Percentiles rank a stretch among this genome's conserved stretches.
Evolutionary conservation across 768 basidiomycete species (phyloP).

Genomic region (Gautieria morchelliformis): DNA sequence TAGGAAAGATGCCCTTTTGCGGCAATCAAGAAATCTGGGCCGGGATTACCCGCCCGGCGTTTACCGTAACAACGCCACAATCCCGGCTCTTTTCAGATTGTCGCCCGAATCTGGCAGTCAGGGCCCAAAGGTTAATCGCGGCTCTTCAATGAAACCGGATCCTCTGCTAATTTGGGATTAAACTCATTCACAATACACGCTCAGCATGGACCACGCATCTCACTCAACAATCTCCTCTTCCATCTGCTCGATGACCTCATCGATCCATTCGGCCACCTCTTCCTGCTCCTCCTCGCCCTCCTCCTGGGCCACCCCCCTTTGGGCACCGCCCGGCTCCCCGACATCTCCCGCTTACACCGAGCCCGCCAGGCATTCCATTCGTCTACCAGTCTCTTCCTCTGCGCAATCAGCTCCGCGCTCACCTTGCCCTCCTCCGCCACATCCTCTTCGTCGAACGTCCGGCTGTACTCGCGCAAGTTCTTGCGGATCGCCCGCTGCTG

Average conservation of each 20-base stretch:
- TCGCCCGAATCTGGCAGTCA: background rate
- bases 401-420: slow-evolving; percentile 86
- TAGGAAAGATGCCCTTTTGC: background rate
- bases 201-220: slow-evolving; percentile 6
- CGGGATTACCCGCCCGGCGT: slow-evolving; percentile 1
- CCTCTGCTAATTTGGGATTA: background rate
- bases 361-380: slow-evolving; percentile 99
- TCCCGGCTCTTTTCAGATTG: background rate
- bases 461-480: slow-evolving; percentile 86
- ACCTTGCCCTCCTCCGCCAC: slow-evolving; percentile 91
- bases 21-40: background rate
- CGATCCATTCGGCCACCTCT: slow-evolving; percentile 90
- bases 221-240: slow-evolving; percentile 69
- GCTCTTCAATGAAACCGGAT: background rate
- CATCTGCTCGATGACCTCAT: slow-evolving; percentile 85
- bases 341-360: slow-evolving; percentile 56
- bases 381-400: slow-evolving; percentile 84
- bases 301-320: slow-evolving; percentile 17
- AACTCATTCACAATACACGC: background rate
- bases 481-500: slow-evolving; percentile 79
- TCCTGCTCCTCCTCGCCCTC: slow-evolving; percentile 49
- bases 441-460: slow-evolving; percentile 93
- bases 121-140: background rate
- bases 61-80: background rate
- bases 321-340: slow-evolving; percentile 38